phyloP scores from a whole-genome alignment of 2,329 filamentous ascomycete species.

The Alternaria atra region DNA sequence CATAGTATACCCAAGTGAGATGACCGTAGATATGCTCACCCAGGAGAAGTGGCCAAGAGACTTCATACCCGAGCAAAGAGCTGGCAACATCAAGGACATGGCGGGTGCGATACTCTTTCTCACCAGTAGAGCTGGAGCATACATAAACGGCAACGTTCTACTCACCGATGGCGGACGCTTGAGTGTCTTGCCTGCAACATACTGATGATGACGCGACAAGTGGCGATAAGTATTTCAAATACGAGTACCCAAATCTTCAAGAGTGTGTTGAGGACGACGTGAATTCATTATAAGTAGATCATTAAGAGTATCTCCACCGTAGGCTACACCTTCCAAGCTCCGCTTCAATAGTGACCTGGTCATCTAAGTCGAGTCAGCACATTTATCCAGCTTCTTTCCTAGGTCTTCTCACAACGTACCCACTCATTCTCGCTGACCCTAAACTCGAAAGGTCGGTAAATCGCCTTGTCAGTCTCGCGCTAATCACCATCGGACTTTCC shows the following conservation, averaged over 20 bases:
- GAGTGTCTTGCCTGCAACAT: slow-evolving; percentile 21
- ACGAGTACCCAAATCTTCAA: no score
- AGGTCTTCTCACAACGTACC: no score
- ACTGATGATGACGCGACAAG: slow-evolving; percentile 6
- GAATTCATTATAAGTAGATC: no score
- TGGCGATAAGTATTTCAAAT: no score
- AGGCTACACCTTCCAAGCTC: no score
- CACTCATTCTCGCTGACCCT: no score
- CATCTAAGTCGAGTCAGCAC: slow-evolving; percentile 5
- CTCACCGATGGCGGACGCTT: slow-evolving; percentile 25
- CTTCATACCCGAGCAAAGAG: slow-evolving; percentile 38
- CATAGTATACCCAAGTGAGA: slow-evolving; percentile 27
- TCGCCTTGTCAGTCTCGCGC: no score
- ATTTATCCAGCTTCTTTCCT: not conserved
- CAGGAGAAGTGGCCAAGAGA: slow-evolving; percentile 8
- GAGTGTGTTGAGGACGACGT: no score
- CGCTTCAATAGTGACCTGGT: not conserved
- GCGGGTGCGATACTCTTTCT: slow-evolving; percentile 57
- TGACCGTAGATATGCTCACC: slow-evolving; percentile 10
- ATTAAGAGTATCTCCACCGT: no score
- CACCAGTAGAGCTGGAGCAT: slow-evolving; percentile 53
- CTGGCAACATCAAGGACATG: slow-evolving; percentile 54
- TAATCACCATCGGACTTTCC: no score
- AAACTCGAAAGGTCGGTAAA: no score
- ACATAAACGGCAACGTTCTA: slow-evolving; percentile 34